Evolutionary conservation across 2,329 filamentous ascomycete species (phyloP).

Genomic region (Trichophaea hybrida): DNA sequence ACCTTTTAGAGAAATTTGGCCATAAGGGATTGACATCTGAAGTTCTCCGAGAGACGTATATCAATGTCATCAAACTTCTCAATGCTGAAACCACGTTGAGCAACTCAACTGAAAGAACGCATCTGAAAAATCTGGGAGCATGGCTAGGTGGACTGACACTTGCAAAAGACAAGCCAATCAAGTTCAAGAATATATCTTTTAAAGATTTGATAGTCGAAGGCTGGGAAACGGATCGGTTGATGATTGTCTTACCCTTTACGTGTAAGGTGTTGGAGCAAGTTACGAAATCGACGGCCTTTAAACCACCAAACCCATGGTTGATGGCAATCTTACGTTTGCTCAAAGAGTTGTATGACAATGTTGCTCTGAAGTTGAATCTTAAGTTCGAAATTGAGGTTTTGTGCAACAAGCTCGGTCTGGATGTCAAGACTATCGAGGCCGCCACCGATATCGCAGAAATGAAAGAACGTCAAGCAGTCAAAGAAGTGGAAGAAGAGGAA

Average conservation of each 20-base stretch:
- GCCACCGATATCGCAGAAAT: slow-evolving; percentile 77
- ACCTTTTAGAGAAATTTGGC: slow-evolving; percentile 70
- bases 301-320: slow-evolving; percentile 89
- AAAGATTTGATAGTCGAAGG: slow-evolving; percentile 89
- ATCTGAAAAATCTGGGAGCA: slow-evolving; percentile 81
- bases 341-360: slow-evolving; percentile 84
- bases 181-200: slow-evolving; percentile 92
- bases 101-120: slow-evolving; percentile 67
- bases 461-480: slow-evolving; percentile 46
- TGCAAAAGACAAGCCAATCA: slow-evolving; percentile 86
- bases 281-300: slow-evolving; percentile 72
- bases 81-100: slow-evolving; percentile 80
- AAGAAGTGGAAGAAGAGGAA: slow-evolving; percentile 29
- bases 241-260: slow-evolving; percentile 90
- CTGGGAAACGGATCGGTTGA: slow-evolving; percentile 77
- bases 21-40: slow-evolving; percentile 70
- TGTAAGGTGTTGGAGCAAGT: slow-evolving; percentile 90
- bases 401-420: slow-evolving; percentile 81
- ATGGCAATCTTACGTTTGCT: slow-evolving; percentile 90
- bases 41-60: slow-evolving; percentile 83
- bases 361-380: slow-evolving; percentile 85
- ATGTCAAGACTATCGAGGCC: slow-evolving; percentile 81
- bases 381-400: slow-evolving; percentile 98
- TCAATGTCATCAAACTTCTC: slow-evolving; percentile 70
- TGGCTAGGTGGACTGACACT: slow-evolving; percentile 92